Evolutionary conservation across 768 basidiomycete genomes (phyloP), one percentile per base, ranked within the genome.

Genomic region (Mycena galericulata): DNA sequence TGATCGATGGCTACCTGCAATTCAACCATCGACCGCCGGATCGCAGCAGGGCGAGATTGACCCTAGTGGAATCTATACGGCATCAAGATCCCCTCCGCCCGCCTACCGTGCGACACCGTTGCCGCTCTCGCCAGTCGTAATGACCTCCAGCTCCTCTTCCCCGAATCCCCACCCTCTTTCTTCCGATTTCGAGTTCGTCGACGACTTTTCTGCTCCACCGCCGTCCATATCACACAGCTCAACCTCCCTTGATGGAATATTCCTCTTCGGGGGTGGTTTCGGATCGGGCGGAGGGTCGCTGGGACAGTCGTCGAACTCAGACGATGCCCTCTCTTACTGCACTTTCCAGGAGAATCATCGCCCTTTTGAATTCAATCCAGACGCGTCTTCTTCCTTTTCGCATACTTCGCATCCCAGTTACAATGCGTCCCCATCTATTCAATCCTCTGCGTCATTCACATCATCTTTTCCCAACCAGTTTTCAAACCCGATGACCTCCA

Each of bases 21-120:
- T 50, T 40, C 30, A 34, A 11, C 67, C 67, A 5, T 63, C 62
- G 46, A 58, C 55, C 27, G 56, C 61, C 41, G 67, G 56, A 36
- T 58, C 61, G 6, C 67, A 68, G 38, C 62, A 53, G 22, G 67
- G 67, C 7, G 67, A 68, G 27, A 34, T 68, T 34, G 40, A 68
- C 30, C 14, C 49, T 11, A 63, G 46, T 59, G 67, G 67, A 12
- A 55, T 22, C 20, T 68, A 68, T 47, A 59, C 50, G 12, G 49
- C 22, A 26, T 63, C 62, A 45, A 46, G 24, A 41, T 68, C 67
- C 24, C 60, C 67, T 29, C 67, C 67, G 7, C 49, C 62, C 17
- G 50, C 56, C 0, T 59, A 63, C 41, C 36, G 47, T 18, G 55
- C 22, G 60, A 50, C 60, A 45, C 43, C 65, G 12, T 29, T 20